A percentile compares a stretch with the other conserved stretches of the same genome.
phyloP scores from a whole-genome alignment of 306 rosid genomes.

The Sphenostylis stenocarpa region DNA sequence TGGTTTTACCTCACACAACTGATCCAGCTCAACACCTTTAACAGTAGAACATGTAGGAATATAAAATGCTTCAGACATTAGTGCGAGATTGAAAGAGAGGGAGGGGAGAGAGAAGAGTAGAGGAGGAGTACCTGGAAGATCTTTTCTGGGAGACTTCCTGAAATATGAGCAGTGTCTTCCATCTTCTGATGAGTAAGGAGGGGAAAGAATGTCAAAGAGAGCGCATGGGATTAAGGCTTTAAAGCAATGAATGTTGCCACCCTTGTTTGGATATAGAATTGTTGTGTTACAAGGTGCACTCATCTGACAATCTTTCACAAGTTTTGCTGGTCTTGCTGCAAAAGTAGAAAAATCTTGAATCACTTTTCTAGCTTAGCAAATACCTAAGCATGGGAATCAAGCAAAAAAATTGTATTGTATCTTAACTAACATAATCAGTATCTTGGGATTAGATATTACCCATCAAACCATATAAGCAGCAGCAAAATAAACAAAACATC shows the following conservation, averaged over 20 bases:
- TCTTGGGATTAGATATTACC: background rate
- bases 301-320: constrained; percentile 44
- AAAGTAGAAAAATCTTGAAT: background rate
- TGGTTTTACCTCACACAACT: constrained; percentile 15
- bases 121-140: constrained; percentile 39
- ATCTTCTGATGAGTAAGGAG: constrained; percentile 45
- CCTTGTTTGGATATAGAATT: constrained; percentile 44
- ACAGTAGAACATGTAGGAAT: constrained; percentile 7
- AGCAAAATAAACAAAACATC: background rate
- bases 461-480: background rate
- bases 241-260: constrained; percentile 51
- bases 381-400: background rate
- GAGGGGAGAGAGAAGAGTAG: background rate
- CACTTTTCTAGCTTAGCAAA: background rate
- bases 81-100: too few species aligned
- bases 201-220: constrained; percentile 51
- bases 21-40: constrained; percentile 28
- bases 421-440: background rate
- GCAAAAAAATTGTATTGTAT: background rate
- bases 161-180: constrained; percentile 50
- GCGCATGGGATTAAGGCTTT: constrained; percentile 48
- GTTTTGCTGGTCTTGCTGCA: constrained; percentile 48
- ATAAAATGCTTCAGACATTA: constrained; percentile 17
- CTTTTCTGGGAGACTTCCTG: constrained; percentile 27
- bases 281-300: constrained; percentile 42